phyloP scores from a whole-genome alignment of 768 basidiomycete genomes.

The Sporobolomyces phaffii region DNA sequence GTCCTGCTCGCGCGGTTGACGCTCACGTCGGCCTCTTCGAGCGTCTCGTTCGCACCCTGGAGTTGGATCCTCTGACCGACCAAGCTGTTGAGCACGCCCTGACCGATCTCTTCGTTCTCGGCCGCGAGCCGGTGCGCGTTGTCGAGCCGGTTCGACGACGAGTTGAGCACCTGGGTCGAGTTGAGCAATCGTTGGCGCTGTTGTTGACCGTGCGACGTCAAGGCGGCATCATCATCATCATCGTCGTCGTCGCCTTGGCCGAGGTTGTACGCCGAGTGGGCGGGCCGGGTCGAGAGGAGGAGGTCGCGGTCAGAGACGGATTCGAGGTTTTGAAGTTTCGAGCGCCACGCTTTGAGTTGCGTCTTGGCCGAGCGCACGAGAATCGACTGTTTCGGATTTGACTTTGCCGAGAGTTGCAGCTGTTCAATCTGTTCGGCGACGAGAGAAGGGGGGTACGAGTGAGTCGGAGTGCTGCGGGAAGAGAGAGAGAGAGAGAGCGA shows the following conservation, averaged over 20 bases:
- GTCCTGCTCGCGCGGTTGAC: slow-evolving; percentile 48
- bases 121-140: slow-evolving; percentile 49
- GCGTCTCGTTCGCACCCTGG: slow-evolving; percentile 43
- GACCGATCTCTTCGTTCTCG: slow-evolving; percentile 50
- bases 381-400: slow-evolving; percentile 24
- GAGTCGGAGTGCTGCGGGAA: neutral
- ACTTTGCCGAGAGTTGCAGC: slow-evolving; percentile 31
- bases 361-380: slow-evolving; percentile 11
- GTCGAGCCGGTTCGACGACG: slow-evolving; percentile 44
- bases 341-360: slow-evolving; percentile 13
- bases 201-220: neutral
- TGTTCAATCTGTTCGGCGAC: slow-evolving; percentile 30
- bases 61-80: slow-evolving; percentile 49
- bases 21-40: slow-evolving; percentile 47
- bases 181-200: slow-evolving; percentile 28
- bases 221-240: neutral
- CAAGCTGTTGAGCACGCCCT: slow-evolving; percentile 47
- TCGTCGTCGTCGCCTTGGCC: slow-evolving; percentile 14
- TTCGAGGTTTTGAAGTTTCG: slow-evolving; percentile 16
- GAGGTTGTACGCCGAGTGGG: slow-evolving; percentile 19
- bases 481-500: neutral
- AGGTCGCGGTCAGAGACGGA: slow-evolving; percentile 27
- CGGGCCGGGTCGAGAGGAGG: slow-evolving; percentile 22
- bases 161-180: slow-evolving; percentile 12
- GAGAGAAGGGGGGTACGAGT: neutral